phyloP scores from a whole-genome alignment of 495 filamentous ascomycete genomes.

The Penicillium herquei region DNA sequence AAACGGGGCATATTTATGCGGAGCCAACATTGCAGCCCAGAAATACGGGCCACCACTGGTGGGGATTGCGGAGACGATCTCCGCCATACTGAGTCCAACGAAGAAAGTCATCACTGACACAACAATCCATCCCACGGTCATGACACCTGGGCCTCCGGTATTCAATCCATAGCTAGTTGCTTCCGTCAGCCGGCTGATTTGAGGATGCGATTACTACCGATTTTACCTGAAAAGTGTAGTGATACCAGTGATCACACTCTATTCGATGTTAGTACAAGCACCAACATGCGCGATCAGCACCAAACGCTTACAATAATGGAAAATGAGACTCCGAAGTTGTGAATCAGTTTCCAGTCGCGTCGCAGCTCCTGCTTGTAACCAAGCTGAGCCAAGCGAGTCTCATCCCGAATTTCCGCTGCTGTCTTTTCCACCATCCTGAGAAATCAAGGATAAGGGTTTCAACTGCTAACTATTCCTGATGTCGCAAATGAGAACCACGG shows the following conservation, averaged over 20 bases:
- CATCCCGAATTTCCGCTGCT: neutral
- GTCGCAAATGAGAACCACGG: neutral
- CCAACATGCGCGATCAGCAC: neutral
- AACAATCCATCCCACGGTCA: neutral
- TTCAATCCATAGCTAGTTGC: neutral
- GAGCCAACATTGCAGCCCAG: neutral
- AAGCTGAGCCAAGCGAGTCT: neutral
- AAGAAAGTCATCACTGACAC: neutral
- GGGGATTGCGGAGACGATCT: neutral
- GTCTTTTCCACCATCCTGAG: neutral
- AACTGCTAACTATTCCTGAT: neutral
- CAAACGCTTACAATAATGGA: neutral
- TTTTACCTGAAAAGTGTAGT: neutral
- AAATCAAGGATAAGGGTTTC: neutral
- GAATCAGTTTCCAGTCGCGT: neutral
- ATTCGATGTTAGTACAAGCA: neutral
- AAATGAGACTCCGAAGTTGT: neutral
- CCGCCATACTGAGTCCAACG: neutral
- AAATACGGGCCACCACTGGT: neutral
- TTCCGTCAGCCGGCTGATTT: neutral
- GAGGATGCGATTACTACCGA: neutral
- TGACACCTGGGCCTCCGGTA: neutral
- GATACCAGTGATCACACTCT: neutral
- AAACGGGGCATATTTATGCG: neutral
- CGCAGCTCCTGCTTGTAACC: neutral